These are phyloP conservation scores for Lactarius hatsudake DNA, from an alignment of 768 basidiomycete genomes.

Conservation along the genomic window DNA sequence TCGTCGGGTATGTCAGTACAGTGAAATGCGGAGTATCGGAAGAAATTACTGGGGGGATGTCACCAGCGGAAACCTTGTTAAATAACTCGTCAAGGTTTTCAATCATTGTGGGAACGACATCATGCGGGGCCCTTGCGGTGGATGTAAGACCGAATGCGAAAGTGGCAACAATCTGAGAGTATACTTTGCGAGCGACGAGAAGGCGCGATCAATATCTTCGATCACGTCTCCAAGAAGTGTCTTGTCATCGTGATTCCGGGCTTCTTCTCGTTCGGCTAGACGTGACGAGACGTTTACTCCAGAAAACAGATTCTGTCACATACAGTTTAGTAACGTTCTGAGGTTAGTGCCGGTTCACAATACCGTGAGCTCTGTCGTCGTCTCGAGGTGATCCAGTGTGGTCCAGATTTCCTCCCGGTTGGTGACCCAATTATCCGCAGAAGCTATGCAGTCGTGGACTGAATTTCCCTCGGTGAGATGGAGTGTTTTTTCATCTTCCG, in stretches of 20 bases:
- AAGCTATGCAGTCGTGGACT: slow-evolving; percentile 14
- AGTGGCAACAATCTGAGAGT: background rate
- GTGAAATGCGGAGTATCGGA: background rate
- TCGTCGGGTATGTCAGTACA: background rate
- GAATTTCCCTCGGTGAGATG: slow-evolving; percentile 5
- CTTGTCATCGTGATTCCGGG: slow-evolving; percentile 6
- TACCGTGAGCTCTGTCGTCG: slow-evolving; percentile 12
- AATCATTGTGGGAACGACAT: background rate
- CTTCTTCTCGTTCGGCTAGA: slow-evolving; percentile 5
- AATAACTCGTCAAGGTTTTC: background rate
- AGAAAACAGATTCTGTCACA: slow-evolving; percentile 9
- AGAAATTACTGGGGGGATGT: background rate
- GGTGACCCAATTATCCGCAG: slow-evolving; percentile 15
- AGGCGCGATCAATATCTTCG: slow-evolving; percentile 2
- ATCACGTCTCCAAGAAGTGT: slow-evolving; percentile 15
- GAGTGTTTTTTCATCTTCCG: slow-evolving; percentile 19
- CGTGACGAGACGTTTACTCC: slow-evolving; percentile 4
- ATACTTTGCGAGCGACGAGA: slow-evolving; percentile 4
- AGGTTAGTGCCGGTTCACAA: background rate
- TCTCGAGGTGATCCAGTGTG: slow-evolving; percentile 12
- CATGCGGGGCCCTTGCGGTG: slow-evolving; percentile 3
- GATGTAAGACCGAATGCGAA: background rate
- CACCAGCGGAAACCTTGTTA: slow-evolving; percentile 7
- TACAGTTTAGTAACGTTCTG: background rate
- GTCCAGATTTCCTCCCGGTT: slow-evolving; percentile 19